Percentiles rank a stretch among this genome's conserved stretches.
Conservation (phyloP, 2,329 filamentous ascomycete species). For the Clonostachys solani region DNA sequence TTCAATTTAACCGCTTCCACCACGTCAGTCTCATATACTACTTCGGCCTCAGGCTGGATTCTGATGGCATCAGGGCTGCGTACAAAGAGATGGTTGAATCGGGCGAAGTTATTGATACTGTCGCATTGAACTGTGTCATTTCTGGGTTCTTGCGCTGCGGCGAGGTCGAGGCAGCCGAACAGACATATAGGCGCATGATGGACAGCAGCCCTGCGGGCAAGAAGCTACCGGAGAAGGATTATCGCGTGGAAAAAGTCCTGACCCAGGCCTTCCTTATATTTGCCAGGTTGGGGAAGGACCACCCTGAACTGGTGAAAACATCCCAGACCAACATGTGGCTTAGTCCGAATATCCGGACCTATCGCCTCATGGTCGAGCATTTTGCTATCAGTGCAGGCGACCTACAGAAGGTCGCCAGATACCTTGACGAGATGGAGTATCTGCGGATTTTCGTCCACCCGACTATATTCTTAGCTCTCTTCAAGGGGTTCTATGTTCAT, state of each 20-base stretch:
- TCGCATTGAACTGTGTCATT: conserved; percentile 84
- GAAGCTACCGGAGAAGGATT: conserved; percentile 37
- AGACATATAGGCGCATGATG: conserved; percentile 85
- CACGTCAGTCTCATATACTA: conserved; percentile 81
- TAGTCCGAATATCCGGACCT: conserved; percentile 74
- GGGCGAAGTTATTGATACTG: conserved; percentile 84
- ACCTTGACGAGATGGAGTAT: conserved; percentile 76
- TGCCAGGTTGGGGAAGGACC: conserved; percentile 44
- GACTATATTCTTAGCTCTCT: conserved; percentile 73
- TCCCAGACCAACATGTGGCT: conserved; percentile 63
- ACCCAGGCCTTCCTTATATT: conserved; percentile 55
- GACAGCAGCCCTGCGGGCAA: conserved; percentile 37
- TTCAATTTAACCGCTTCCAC: conserved; percentile 73
- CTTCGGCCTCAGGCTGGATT: conserved; percentile 71
- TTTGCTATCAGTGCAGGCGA: conserved; percentile 67
- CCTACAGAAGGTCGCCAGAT: conserved; percentile 63
- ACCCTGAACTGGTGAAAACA: conserved; percentile 46
- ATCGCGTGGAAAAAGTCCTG: conserved; percentile 42
- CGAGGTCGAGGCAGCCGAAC: conserved; percentile 72
- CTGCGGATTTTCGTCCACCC: conserved; percentile 67
- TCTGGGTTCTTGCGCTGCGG: conserved; percentile 70
- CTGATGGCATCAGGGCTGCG: conserved; percentile 67
- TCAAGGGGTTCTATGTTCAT: conserved; percentile 76
- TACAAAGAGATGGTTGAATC: conserved; percentile 81
- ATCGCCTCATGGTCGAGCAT: conserved; percentile 73